A percentile compares a stretch with the other conserved stretches of the same genome.
Conservation (phyloP, 768 basidiomycete species). For the Paxillus rubicundulus region DNA sequence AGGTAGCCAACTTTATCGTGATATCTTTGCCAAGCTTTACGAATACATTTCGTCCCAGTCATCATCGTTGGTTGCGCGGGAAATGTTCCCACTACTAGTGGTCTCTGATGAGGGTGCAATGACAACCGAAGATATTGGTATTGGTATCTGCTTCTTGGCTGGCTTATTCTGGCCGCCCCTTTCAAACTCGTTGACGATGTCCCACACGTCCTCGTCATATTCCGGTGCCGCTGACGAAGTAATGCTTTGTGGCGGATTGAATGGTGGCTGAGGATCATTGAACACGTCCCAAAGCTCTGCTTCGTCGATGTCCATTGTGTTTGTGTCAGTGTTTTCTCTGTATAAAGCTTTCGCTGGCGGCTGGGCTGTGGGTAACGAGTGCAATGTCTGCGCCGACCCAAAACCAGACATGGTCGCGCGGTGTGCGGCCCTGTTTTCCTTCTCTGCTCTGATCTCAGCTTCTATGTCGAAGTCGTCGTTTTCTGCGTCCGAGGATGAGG, state of each 20-base stretch:
- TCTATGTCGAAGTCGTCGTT: slow-evolving; percentile 54
- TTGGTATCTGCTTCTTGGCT: slow-evolving; percentile 16
- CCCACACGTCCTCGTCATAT: slow-evolving; percentile 74
- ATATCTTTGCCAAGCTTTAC: slow-evolving; percentile 13
- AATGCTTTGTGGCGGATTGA: slow-evolving; percentile 7
- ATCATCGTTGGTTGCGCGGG: slow-evolving; percentile 42
- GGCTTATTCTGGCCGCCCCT: slow-evolving; percentile 12
- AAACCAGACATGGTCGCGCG: slow-evolving; percentile 12
- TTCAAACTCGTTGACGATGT: slow-evolving; percentile 59
- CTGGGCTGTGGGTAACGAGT: neutral
- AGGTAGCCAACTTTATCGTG: neutral
- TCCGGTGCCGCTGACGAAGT: slow-evolving; percentile 11
- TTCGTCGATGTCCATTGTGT: slow-evolving; percentile 36
- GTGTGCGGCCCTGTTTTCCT: slow-evolving; percentile 28
- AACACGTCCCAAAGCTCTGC: slow-evolving; percentile 37
- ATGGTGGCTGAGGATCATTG: slow-evolving; percentile 4
- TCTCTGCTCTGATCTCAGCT: slow-evolving; percentile 47
- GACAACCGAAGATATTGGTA: slow-evolving; percentile 25
- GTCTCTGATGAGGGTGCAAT: slow-evolving; percentile 13
- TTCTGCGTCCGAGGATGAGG: slow-evolving; percentile 40
- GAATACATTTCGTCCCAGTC: slow-evolving; percentile 70
- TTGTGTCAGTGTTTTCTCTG: slow-evolving; percentile 4
- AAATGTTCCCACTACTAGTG: slow-evolving; percentile 4
- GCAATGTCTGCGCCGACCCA: neutral
- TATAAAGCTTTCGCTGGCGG: slow-evolving; percentile 9